Evolutionary conservation across 2,329 filamentous ascomycete genomes (phyloP).

Genomic region (Lasiodiplodia gonubiensis): DNA sequence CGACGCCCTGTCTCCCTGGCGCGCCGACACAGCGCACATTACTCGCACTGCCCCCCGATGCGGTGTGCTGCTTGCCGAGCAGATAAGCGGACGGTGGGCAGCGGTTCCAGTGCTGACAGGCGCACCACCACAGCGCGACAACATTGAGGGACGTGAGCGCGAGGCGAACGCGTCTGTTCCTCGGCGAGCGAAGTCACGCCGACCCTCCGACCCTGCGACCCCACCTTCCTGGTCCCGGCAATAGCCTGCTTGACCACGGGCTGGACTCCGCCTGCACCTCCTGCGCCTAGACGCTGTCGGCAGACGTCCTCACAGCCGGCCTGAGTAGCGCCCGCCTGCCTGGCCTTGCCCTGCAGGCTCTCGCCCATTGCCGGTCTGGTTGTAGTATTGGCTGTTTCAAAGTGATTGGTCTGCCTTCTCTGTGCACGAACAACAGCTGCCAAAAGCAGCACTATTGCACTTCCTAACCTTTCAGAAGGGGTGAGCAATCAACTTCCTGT

Average conservation of each 20-base stretch:
- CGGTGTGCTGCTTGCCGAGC: constrained; percentile 6
- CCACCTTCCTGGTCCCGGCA: constrained; percentile 5
- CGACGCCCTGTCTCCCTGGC: neutral
- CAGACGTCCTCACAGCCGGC: constrained; percentile 11
- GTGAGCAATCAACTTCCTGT: neutral
- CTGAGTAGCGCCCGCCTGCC: neutral
- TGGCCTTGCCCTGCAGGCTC: neutral
- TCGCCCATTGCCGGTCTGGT: neutral
- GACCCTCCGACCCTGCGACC: constrained; percentile 7
- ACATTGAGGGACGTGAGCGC: constrained; percentile 15
- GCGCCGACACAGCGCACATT: neutral
- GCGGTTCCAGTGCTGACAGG: neutral
- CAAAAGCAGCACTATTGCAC: neutral
- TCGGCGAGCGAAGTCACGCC: constrained; percentile 19
- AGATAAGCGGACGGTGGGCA: constrained; percentile 18
- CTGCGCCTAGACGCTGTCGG: neutral
- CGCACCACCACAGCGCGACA: constrained; percentile 3
- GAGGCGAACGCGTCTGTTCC: constrained; percentile 8
- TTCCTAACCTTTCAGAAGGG: neutral
- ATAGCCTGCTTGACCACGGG: constrained; percentile 7
- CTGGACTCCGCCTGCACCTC: constrained; percentile 15
- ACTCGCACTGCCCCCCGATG: constrained; percentile 3
- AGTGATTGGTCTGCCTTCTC: neutral
- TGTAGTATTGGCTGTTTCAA: neutral
- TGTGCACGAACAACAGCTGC: neutral